Base-by-base conservation (phyloP, 2,329 filamentous ascomycete genomes). In the Monilinia laxa region DNA sequence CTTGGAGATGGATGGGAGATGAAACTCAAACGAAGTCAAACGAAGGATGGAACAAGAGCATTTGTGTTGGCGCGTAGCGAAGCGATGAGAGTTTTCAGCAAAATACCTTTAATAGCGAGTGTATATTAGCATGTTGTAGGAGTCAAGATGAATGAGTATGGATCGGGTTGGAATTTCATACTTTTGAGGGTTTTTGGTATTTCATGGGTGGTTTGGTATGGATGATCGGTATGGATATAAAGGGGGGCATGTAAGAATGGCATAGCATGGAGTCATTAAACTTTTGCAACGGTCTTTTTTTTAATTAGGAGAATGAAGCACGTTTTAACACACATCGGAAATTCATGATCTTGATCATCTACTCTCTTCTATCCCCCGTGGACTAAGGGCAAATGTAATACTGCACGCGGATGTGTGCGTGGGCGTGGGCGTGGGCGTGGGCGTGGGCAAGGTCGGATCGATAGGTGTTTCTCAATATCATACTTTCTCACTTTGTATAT, bases 131-230 rank as follows among this genome's bases (percentile, higher is more conserved):
- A 60, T 60, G 25, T 60, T 56, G 51, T 62, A 47, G 67, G 64
- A 66, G 67, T 70, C 65, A 59, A 51, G 64, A 57, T 64, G 51
- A 51, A 55, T 59, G 35, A 40, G 62, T 28, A 63, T 53, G 45
- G 42, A 25, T 23, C 20, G 55, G 55, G 16, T 14, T 28, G 55
- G 55, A 25, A 58, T 9, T 51, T 47, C 51, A 18, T 60, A 16
- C 10, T 12, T 49, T 18, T 1, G 2, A 11, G 42, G 42, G 31
- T n/a, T 23, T 35, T 47, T 55, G 25, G 12, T 35, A 20, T 59
- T 49, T 49, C 20, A 11, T 49, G 57, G 57, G 28, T 23, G 42
- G 42, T n/a, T 31, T 2, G 57, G 42, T 59, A 35, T 59, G 42
- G 28, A 16, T 35, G 28, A 16, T 35, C 18, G 57, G 42, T 59